Percentiles rank a stretch among this genome's conserved stretches.
These are phyloP conservation scores for Aspergillus neoniger DNA, from an alignment of 2,329 filamentous ascomycete genomes.

Conservation along the genomic window DNA sequence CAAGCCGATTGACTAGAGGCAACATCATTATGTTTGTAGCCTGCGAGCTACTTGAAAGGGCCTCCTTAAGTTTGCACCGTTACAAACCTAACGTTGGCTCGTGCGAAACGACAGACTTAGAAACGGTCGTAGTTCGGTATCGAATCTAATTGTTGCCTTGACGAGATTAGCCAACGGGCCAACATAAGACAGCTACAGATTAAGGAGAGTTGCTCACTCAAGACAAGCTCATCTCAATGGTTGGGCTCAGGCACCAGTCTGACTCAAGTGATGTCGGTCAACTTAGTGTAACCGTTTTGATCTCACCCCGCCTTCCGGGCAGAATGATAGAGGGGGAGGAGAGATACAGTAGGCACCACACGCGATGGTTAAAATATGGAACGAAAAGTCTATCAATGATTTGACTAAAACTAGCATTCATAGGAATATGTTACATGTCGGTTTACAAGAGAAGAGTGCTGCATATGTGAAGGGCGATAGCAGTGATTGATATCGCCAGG, in stretches of 20 bases:
- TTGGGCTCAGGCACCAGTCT: background rate
- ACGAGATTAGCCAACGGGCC: background rate
- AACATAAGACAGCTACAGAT: background rate
- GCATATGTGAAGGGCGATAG: background rate
- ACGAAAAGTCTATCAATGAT: no score
- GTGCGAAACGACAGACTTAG: no score
- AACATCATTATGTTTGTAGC: slow-evolving; percentile 2
- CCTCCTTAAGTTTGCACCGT: no score
- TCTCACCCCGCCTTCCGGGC: background rate
- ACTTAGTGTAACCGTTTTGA: background rate
- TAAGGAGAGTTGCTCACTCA: background rate
- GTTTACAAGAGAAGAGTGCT: background rate
- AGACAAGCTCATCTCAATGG: background rate
- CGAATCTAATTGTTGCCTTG: background rate
- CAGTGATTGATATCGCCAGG: background rate
- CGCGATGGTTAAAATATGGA: background rate
- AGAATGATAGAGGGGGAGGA: background rate
- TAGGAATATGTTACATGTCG: background rate
- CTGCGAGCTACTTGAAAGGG: background rate
- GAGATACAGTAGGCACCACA: no score
- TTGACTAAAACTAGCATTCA: no score
- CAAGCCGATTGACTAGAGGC: slow-evolving; percentile 1
- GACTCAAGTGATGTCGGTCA: background rate
- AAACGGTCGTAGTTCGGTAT: no score
- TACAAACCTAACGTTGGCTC: no score